Conservation (phyloP, 805 yeast genomes). For the Soucietia sequanensis region DNA sequence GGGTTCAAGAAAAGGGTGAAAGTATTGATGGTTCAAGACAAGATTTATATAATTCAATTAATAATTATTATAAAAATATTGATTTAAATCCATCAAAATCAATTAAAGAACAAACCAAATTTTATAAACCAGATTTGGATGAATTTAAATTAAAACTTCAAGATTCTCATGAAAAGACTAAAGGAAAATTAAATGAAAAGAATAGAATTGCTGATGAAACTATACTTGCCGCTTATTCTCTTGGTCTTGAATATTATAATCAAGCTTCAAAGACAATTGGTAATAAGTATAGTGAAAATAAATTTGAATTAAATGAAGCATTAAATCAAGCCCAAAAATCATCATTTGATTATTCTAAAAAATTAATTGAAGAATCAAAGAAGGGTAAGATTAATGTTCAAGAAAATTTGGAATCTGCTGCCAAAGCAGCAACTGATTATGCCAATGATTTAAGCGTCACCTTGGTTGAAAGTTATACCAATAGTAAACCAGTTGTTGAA, state of each 20-base stretch:
- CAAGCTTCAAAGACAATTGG: constrained; percentile 15
- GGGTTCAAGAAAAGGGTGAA: constrained; percentile 35
- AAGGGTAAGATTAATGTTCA: constrained; percentile 7
- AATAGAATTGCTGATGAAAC: constrained; percentile 16
- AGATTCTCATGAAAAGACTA: constrained; percentile 13
- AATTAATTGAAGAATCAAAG: constrained; percentile 8
- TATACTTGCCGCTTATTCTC: constrained; percentile 12
- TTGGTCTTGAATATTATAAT: constrained; percentile 18
- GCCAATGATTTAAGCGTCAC: constrained; percentile 8
- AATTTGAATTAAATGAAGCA: constrained; percentile 13
- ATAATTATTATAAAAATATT: constrained; percentile 7
- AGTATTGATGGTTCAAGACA: constrained; percentile 21
- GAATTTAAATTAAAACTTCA: constrained; percentile 16
- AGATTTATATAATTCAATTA: constrained; percentile 18
- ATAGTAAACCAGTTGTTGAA: constrained; percentile 3
- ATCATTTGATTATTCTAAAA: constrained; percentile 15
- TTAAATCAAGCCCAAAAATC: constrained; percentile 15
- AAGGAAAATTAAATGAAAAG: constrained; percentile 9
- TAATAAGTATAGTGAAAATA: constrained; percentile 7
- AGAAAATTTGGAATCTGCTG: constrained; percentile 10
- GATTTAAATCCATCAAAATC: neutral
- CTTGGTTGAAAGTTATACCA: constrained; percentile 7
- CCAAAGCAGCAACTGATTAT: constrained; percentile 12
- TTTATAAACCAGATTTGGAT: constrained; percentile 16
- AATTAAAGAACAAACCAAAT: constrained; percentile 11